phyloP scores from a whole-genome alignment of 2,329 filamentous ascomycete genomes.

The Penicillium paneum region DNA sequence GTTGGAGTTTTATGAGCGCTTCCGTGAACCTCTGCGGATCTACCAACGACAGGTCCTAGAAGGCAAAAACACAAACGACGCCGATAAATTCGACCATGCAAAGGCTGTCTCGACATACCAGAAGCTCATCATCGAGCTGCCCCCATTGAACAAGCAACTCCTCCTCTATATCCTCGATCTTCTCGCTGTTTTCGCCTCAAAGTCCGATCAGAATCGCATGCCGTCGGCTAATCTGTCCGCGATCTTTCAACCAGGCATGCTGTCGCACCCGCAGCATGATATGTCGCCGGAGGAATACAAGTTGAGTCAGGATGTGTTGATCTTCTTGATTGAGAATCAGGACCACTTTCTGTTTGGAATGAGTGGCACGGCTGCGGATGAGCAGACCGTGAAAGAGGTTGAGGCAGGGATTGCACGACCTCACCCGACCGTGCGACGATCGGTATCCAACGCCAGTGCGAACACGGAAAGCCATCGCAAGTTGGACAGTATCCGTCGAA shows the following conservation, averaged over 20 bases:
- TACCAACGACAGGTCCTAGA: conserved; percentile 69
- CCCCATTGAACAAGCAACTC: conserved; percentile 87
- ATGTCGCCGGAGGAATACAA: conserved; percentile 95
- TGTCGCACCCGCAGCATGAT: conserved; percentile 89
- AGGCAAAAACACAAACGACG: conserved; percentile 65
- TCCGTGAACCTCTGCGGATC: conserved; percentile 74
- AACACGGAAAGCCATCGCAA: conserved; percentile 82
- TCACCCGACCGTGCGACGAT: conserved; percentile 61
- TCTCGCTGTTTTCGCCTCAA: conserved; percentile 93
- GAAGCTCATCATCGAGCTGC: conserved; percentile 84
- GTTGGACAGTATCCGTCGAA: conserved; percentile 72
- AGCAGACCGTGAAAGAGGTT: conserved; percentile 65
- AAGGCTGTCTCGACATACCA: conserved; percentile 82
- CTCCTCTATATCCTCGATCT: conserved; percentile 94
- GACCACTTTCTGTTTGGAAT: conserved; percentile 98
- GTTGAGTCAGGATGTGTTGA: conserved; percentile 92
- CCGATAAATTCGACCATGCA: conserved; percentile 70
- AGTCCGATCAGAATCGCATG: conserved; percentile 96
- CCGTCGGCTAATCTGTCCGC: conserved; percentile 89
- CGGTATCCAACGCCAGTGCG: conserved; percentile 82
- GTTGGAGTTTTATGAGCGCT: conserved; percentile 85
- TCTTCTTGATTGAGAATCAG: conserved; percentile 97
- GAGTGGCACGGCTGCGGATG: conserved; percentile 97
- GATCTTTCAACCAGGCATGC: conserved; percentile 94
- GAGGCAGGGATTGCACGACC: conserved; percentile 61